phyloP scores from a whole-genome alignment of 176 grass and related monocot genomes.

The Elymus sibiricus region DNA sequence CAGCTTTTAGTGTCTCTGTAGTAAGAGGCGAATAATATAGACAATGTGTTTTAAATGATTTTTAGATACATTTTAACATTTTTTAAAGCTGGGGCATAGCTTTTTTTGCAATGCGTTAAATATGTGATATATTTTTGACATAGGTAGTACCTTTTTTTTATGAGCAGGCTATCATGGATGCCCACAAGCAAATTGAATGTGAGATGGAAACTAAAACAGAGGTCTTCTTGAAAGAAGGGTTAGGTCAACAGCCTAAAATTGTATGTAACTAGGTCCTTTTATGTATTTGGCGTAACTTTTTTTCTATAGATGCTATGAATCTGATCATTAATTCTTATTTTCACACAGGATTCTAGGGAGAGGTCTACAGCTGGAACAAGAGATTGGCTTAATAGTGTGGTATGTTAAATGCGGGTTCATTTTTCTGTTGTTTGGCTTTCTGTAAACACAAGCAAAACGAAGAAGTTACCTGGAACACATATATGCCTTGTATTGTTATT shows the following conservation, averaged over 20 bases:
- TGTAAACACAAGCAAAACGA: too few relatives aligned
- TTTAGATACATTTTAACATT: too few relatives aligned
- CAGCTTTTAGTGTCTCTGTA: too few relatives aligned
- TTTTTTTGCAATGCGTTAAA: not conserved
- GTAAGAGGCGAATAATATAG: too few relatives aligned
- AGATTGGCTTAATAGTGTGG: conserved; percentile 93
- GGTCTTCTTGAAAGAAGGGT: conserved; percentile 92
- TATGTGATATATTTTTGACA: conserved; percentile 78
- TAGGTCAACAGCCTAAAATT: conserved; percentile 95
- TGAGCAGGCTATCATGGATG: conserved; percentile 98
- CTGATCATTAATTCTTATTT: conserved; percentile 13
- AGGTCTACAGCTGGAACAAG: conserved; percentile 95
- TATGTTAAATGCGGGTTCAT: conserved; percentile 37
- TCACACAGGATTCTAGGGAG: conserved; percentile 73
- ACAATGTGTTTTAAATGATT: too few relatives aligned
- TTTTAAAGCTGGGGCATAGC: too few relatives aligned
- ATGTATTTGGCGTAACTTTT: not conserved
- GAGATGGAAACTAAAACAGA: conserved; percentile 99
- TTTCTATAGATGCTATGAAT: conserved; percentile 20
- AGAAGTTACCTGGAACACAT: too few relatives aligned
- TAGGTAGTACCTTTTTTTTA: conserved; percentile 63
- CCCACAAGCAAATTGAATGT: conserved; percentile 89
- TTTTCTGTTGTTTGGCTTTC: not conserved
- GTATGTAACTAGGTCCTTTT: conserved; percentile 46
- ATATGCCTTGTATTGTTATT: too few relatives aligned